Evolutionary conservation across 345 rosid species (phyloP), one percentile per base, ranked within the genome.

Genomic region (Gossypium anomalum): DNA sequence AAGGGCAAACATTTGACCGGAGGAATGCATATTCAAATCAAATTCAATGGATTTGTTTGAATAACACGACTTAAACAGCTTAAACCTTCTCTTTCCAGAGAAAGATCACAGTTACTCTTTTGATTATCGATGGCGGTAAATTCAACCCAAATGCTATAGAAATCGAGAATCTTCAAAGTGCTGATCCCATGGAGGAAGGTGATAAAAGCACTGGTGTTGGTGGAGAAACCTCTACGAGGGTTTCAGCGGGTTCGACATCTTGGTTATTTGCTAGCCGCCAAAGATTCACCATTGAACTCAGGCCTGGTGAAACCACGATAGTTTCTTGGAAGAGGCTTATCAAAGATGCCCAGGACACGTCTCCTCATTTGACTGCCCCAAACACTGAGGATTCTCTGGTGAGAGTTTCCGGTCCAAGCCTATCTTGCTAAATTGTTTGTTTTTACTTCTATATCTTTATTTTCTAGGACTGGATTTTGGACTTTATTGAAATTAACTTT

Each of bases 251-350:
- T 17, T 67, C 45, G 12, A n/a, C 63, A 4, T 58, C 70, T 49
- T 57, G 62, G 61, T 70, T 70, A 45, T 29, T 2, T 70, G 79
- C 66, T 49, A 45, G 38, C 19, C 73, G 84, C 76, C 77, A 75
- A 73, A 74, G 79, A 73, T 82, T 82, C 78, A 41, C 61, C 69
- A 76, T 79, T 73, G 85, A 82, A 70, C 82, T 82, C 29, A 73
- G 70, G 77, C 85, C 85, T 25, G 85, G 82, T 12, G 85, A 78
- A 80, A 82, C 85, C 55, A 82, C 85, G 2, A 82, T 82, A 22
- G 85, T 82, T 38, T 82, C 85, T 43, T 82, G 85, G 85, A 82
- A 79, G 77, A 82, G 77, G 70, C 74, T 82, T 23, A 22, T 78
- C 72, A 78, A 73, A 65, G 80, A 82, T 17, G 76, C 75, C 52